Evolutionary conservation across 768 basidiomycete species (phyloP), one percentile per base, ranked within the genome.

Genomic region (Peribolospora baueri): DNA sequence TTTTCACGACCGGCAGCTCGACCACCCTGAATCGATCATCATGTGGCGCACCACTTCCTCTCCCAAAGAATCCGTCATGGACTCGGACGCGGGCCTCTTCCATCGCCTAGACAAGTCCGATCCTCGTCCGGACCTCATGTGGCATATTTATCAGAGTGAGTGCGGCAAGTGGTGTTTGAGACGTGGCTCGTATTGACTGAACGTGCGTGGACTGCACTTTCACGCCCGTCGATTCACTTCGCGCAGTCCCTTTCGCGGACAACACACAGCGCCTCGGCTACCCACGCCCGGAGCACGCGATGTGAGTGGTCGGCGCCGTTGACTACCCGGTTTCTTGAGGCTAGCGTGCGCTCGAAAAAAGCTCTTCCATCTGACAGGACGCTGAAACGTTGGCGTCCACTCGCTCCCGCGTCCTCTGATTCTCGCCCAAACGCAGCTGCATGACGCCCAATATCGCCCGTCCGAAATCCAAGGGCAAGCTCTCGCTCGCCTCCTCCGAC

Each of bases 401-500:
- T 40, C 42, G 2, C 13, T 13, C 9, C 7, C 5, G n/a, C 9
- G 36, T 6, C 3, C 9, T 42, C 2, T 5, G 14, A 46, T 7
- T 4, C 2, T 10, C 8, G 52, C 51, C 43, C 10, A 46, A 11
- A 6, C 1, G 10, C 52, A 8, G 7, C 7, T 1, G 5, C 8
- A 1, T 13, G 53, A 54, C 53, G 2, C 53, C 53, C 39, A 54
- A 54, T 47, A 54, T 54, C 25, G 46, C 49, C n/a, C 50, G 53
- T 3, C 53, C 58, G 7, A 52, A 54, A 39, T 56, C 56, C 5
- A 9, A 50, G 1, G 58, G 58, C 13, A 36, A 42, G 7, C 52
- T 59, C 4, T 56, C 51, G 56, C 53, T 59, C 8, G 42, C 47
- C 47, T 57, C 53, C 5, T 8, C 52, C 41, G 56, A 59, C 42